Base-by-base conservation (phyloP, 108 stramenopile genomes). In the Nitzschia sp. region DNA sequence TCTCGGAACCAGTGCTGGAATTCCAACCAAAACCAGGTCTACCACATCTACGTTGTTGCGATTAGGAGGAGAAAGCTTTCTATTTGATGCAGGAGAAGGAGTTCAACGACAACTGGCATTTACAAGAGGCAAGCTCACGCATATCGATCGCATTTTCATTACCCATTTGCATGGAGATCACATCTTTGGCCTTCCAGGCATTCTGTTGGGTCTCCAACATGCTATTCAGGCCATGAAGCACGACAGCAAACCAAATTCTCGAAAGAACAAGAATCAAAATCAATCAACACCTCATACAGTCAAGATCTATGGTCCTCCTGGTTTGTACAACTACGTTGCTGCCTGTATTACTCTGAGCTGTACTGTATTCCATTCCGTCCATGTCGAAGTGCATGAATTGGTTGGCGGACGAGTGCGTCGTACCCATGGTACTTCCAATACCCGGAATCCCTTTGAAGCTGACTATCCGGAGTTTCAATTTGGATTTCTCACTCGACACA, bases 151-250 rank as follows among this genome's bases (percentile, higher is more conserved):
- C 20, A 89, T 97, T 44, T 95, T 95, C 80, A 83, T 97, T 22
- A 93, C 92, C 14, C 96, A 97, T 71, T 51, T 93, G 58, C 97
- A 98, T 69, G 96, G 89, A 0, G 97, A 98, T 86, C 96, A 98
- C 72, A 57, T 93, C 19, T 92, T 88, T 71, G 96, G 96, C 15
- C 65, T 98, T 37, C 88, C 91, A 19, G 88, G 91, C 0, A 39
- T 97, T 9, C 57, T 97, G 37, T 60, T 91, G 26, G 65, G 71
- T 24, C 20, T 78, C 22, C 75, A 76, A 52, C 68, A 46, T 14
- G 57, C 51, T 9, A 7, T 41, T 24, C 53, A 60, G 46, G 11
- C 25, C 2, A 63, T 43, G 22, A 14, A 63, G 24, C 26, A 20
- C 6, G 57, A 59, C 26, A 26, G 17, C 10, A 37, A 14, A 52